These are phyloP conservation scores for Metschnikowia amazonensis DNA, from an alignment of 805 yeast genomes.

Conservation along the genomic window DNA sequence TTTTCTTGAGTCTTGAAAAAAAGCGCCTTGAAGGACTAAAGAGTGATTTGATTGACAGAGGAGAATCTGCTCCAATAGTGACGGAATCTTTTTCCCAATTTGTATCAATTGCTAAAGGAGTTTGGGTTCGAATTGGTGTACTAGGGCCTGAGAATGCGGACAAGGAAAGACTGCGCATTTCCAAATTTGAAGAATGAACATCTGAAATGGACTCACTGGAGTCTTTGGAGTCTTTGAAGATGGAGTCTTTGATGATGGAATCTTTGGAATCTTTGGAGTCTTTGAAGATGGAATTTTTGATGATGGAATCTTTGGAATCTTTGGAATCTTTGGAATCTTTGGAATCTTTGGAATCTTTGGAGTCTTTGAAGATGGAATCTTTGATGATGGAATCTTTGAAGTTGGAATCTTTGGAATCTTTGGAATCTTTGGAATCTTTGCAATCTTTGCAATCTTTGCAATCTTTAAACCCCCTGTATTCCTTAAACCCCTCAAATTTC, in stretches of 20 bases:
- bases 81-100: slow-evolving; percentile 16
- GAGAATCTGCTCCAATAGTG: slow-evolving; percentile 39
- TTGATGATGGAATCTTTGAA: neutral
- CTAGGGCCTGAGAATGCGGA: no score
- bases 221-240: slow-evolving; percentile 6
- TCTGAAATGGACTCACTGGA: no score
- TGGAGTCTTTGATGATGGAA: neutral
- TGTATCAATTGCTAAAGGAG: no score
- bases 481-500: no score
- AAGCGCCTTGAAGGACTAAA: slow-evolving; percentile 40
- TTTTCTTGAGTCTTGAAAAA: slow-evolving; percentile 27
- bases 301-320: neutral
- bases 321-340: neutral
- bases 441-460: no score
- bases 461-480: no score
- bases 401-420: no score
- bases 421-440: no score
- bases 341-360: neutral
- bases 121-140: no score
- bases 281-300: neutral
- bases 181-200: no score
- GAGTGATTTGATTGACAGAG: slow-evolving; percentile 27
- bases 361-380: no score
- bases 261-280: neutral
- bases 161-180: no score